Evolutionary conservation across 805 yeast genomes (phyloP).

Genomic region (Nakazawaea siamensis): DNA sequence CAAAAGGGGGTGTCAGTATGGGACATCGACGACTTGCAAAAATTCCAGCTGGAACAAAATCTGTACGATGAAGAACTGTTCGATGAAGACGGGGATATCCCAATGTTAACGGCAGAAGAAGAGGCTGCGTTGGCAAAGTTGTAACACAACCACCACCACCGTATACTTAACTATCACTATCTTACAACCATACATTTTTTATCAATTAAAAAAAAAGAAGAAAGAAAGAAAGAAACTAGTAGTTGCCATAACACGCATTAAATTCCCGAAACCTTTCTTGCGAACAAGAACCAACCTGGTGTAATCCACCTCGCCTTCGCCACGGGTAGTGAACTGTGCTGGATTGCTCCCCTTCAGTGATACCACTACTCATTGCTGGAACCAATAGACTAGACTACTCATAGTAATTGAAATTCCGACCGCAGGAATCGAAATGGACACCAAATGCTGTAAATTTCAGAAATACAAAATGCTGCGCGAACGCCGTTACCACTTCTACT

Average conservation of each 20-base stretch:
- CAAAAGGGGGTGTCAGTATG: conserved; percentile 94
- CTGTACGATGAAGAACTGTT: conserved; percentile 28
- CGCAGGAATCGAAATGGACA: conserved; percentile 38
- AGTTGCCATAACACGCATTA: conserved; percentile 12
- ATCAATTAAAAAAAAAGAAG: neutral
- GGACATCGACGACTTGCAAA: conserved; percentile 62
- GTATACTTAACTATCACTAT: too few relatives aligned
- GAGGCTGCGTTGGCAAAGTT: conserved; percentile 12
- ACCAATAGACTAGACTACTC: conserved; percentile 24
- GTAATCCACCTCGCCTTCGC: conserved; percentile 30
- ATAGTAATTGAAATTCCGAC: conserved; percentile 18
- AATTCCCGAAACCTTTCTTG: conserved; percentile 13
- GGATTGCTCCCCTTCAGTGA: conserved; percentile 37
- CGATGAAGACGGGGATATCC: conserved; percentile 29
- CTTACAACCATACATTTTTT: too few relatives aligned
- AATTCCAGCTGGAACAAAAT: conserved; percentile 47
- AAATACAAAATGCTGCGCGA: conserved; percentile 9
- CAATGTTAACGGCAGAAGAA: conserved; percentile 13
- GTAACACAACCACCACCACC: neutral
- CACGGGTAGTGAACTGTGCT: conserved; percentile 34
- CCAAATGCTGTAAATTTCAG: conserved; percentile 20
- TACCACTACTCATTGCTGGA: conserved; percentile 24
- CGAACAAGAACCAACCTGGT: conserved; percentile 24
- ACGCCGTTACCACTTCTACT: conserved; percentile 14
- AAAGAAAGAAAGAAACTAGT: conserved; percentile 10